Base-by-base conservation (phyloP, 2,329 filamentous ascomycete species). In the Botrytis medusae region DNA sequence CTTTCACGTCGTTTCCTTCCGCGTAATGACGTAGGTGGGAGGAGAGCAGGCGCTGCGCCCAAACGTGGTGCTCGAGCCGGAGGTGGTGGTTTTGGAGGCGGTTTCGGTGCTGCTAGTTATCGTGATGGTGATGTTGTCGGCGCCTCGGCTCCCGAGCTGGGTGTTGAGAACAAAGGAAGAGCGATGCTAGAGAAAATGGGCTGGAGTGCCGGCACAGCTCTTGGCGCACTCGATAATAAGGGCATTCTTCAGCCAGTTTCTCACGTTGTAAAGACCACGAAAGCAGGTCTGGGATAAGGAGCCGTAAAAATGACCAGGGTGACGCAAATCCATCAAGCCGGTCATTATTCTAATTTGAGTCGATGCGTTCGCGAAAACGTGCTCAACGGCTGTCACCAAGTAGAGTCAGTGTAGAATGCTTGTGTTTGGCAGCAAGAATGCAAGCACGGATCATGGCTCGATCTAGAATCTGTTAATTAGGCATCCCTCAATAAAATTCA, bases 131-230 rank as follows among this genome's bases (percentile, higher is more conserved):
- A 98, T 77, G 85, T 97, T 42, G 94, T 98, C 3, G 96, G 95
- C 65, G 93, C 89, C 2, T 89, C 90, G 65, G 95, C 95, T 2
- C 93, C 94, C 18, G 95, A 97, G 81, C 86, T 99, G 46, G 93
- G 93, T 1, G 85, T 86, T 7, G 92, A 92, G 71, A 98, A 97
- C 81, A 93, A 90, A 77, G 96, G 96, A 18, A 89, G 94, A 69
- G 89, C 90, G 4, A 93, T 99, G 90, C 84, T 99, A 76, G 94
- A 97, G 84, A 98, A 96, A 83, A 98, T 98, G 96, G 96, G 96
- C 5, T 99, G 96, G 95, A 92, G 89, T 75, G 91, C 87, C 70
- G 96, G 96, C 8, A 97, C 91, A 80, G 93, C 92, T 1, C 86
- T 99, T 1, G 96, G 96, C 70, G 89, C 93, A 18, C 81, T 85